Percentiles rank a stretch among this genome's conserved stretches.
Conservation (phyloP, 2,329 filamentous ascomycete genomes). For the Trichoderma koningiopsis region DNA sequence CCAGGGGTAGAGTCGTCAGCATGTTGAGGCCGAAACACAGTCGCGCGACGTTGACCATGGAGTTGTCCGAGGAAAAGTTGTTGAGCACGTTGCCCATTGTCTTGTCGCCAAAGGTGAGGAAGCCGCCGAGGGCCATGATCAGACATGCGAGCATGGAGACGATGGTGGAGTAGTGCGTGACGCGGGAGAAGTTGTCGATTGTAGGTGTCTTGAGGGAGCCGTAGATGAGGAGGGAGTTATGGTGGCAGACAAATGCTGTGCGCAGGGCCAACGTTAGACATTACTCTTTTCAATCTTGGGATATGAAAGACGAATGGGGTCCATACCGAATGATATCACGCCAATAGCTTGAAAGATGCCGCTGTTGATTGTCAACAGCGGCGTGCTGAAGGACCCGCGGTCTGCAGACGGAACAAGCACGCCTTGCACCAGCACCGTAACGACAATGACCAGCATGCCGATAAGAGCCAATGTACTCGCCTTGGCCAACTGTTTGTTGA, state of each 20-base stretch:
- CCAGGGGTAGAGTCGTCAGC: slow-evolving; percentile 93
- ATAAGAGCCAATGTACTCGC: slow-evolving; percentile 90
- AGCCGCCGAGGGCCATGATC: slow-evolving; percentile 82
- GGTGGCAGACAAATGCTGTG: slow-evolving; percentile 70
- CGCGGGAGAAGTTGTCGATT: slow-evolving; percentile 87
- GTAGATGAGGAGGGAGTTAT: slow-evolving; percentile 97
- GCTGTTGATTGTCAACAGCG: slow-evolving; percentile 75
- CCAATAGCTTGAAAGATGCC: slow-evolving; percentile 96
- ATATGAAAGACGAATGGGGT: background rate
- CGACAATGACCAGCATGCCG: slow-evolving; percentile 88
- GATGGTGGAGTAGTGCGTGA: slow-evolving; percentile 90
- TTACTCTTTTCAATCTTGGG: background rate
- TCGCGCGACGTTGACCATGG: slow-evolving; percentile 91
- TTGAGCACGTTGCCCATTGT: slow-evolving; percentile 96
- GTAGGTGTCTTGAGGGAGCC: slow-evolving; percentile 92
- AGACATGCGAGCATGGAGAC: slow-evolving; percentile 93
- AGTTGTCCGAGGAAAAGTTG: slow-evolving; percentile 90
- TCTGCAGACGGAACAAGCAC: slow-evolving; percentile 70
- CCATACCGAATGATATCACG: slow-evolving; percentile 91
- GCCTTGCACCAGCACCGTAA: slow-evolving; percentile 85
- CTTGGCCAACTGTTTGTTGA: slow-evolving; percentile 74
- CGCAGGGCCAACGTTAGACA: slow-evolving; percentile 10
- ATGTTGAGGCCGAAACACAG: slow-evolving; percentile 98
- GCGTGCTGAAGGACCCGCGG: slow-evolving; percentile 69
- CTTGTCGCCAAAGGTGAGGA: slow-evolving; percentile 87